Conservation (phyloP, 768 basidiomycete species). For the Termitomyces sp. region DNA sequence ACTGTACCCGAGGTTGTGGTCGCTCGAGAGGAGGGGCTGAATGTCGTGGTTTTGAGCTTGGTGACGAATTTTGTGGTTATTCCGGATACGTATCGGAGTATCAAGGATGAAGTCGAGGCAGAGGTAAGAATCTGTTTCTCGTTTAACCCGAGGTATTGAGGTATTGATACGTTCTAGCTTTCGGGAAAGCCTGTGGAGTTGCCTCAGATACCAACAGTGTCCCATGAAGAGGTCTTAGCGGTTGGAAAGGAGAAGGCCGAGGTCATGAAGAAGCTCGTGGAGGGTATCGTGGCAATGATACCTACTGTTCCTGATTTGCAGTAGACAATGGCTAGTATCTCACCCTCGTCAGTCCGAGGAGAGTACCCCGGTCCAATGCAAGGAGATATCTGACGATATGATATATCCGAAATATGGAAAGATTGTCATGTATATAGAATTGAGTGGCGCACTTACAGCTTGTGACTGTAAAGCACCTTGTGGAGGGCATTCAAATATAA, state of each 20-base stretch:
- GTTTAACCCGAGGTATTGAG: background rate
- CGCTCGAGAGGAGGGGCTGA: conserved; percentile 70
- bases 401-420: too few relatives aligned
- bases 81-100: conserved; percentile 60
- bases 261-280: conserved; percentile 69
- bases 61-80: conserved; percentile 86
- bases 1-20: conserved; percentile 88
- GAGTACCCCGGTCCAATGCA: too few relatives aligned
- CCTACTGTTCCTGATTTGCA: conserved; percentile 10
- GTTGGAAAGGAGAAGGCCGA: conserved; percentile 67
- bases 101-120: conserved; percentile 71
- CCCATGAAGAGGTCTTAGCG: conserved; percentile 76
- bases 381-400: too few relatives aligned
- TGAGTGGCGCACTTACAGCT: too few relatives aligned
- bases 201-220: conserved; percentile 47
- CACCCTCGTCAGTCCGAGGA: background rate
- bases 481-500: too few relatives aligned
- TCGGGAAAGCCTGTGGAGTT: conserved; percentile 49
- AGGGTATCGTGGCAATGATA: conserved; percentile 48
- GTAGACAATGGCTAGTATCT: background rate
- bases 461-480: too few relatives aligned
- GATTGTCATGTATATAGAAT: too few relatives aligned
- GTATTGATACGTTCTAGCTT: conserved; percentile 39
- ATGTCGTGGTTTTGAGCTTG: conserved; percentile 77
- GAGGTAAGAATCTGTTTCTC: conserved; percentile 51